phyloP scores from a whole-genome alignment of 805 yeast genomes.

The Starmerella bacillaris region DNA sequence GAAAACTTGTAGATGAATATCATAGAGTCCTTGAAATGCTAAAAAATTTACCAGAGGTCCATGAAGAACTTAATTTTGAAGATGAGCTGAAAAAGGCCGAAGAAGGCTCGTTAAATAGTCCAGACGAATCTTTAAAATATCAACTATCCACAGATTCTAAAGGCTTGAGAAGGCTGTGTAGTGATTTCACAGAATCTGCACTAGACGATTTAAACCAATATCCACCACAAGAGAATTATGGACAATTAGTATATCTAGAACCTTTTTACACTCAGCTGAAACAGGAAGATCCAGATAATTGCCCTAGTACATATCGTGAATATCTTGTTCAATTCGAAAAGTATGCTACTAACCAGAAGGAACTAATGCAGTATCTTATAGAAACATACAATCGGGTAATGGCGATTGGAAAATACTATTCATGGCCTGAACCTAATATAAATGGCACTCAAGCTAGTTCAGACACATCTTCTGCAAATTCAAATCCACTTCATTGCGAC shows the following conservation, averaged over 20 bases:
- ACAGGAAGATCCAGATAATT: too few relatives aligned
- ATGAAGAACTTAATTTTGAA: slow-evolving; percentile 1
- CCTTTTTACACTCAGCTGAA: slow-evolving; percentile 18
- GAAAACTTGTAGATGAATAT: slow-evolving; percentile 3
- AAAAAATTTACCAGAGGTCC: not conserved
- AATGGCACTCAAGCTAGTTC: slow-evolving; percentile 37
- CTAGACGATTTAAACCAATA: slow-evolving; percentile 32
- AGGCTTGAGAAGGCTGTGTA: slow-evolving; percentile 25
- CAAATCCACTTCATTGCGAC: slow-evolving; percentile 32
- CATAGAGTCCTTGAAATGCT: not conserved
- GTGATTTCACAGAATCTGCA: slow-evolving; percentile 34
- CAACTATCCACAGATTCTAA: not conserved
- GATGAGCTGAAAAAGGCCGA: slow-evolving; percentile 4
- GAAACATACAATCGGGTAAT: slow-evolving; percentile 40
- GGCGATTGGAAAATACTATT: too few relatives aligned
- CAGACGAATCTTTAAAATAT: too few relatives aligned
- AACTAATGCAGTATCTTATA: slow-evolving; percentile 10
- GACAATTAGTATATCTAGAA: slow-evolving; percentile 33
- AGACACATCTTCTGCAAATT: slow-evolving; percentile 3
- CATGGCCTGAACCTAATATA: slow-evolving; percentile 28
- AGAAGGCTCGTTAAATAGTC: too few relatives aligned
- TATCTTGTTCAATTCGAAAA: too few relatives aligned
- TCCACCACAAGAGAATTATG: slow-evolving; percentile 34
- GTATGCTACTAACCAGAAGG: slow-evolving; percentile 17
- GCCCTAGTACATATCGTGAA: too few relatives aligned